A percentile compares a stretch with the other conserved stretches of the same genome.
Evolutionary conservation across 352 stramenopile species (phyloP).

Genomic region (Phytophthora idaei): DNA sequence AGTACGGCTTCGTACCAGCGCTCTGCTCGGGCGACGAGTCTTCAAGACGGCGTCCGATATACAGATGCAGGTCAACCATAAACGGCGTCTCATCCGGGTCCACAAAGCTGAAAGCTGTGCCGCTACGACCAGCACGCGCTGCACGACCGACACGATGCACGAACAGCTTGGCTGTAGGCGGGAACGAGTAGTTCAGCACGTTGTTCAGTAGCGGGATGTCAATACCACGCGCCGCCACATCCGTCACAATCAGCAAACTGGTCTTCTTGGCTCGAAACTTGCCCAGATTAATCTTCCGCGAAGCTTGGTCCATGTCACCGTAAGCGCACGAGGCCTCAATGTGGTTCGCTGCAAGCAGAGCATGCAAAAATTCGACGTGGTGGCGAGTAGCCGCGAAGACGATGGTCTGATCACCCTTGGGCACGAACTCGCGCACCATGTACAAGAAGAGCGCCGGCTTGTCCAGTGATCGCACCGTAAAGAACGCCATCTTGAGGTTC

Average conservation of each 20-base stretch:
- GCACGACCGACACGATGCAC: constrained; percentile 97
- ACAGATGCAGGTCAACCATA: constrained; percentile 98
- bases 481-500: constrained; percentile 97
- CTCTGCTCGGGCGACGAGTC: constrained; percentile 62
- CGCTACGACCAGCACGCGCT: constrained; percentile 94
- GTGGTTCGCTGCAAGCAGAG: constrained; percentile 84
- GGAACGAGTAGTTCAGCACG: constrained; percentile 96
- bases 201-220: constrained; percentile 97
- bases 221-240: constrained; percentile 94
- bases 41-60: constrained; percentile 90
- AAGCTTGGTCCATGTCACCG: constrained; percentile 94
- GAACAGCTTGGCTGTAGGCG: constrained; percentile 93
- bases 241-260: constrained; percentile 93
- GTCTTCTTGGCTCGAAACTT: constrained; percentile 92
- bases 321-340: constrained; percentile 92
- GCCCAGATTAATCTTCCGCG: constrained; percentile 89
- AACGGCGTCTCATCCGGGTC: constrained; percentile 98
- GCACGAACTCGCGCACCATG: constrained; percentile 95
- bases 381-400: constrained; percentile 98
- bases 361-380: constrained; percentile 98
- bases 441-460: constrained; percentile 97
- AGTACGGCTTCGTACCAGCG: constrained; percentile 80
- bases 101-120: constrained; percentile 96
- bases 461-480: constrained; percentile 94
- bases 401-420: constrained; percentile 93